These are phyloP conservation scores for Syzygium malaccense DNA, from an alignment of 441 rosid genomes.

Conservation along the genomic window DNA sequence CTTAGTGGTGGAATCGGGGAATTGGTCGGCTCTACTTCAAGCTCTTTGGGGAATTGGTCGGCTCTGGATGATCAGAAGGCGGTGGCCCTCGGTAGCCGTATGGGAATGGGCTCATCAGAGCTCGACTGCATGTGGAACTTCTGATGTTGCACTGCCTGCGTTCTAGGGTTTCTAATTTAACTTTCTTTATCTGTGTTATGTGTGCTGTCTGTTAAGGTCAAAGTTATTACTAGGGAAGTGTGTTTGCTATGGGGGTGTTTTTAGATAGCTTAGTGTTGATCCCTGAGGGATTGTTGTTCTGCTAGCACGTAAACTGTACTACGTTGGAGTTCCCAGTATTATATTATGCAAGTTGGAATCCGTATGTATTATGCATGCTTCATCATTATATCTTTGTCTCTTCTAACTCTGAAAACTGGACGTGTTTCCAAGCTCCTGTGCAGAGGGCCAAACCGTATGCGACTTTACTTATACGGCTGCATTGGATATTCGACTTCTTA, in stretches of 20 bases:
- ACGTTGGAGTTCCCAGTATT: not conserved
- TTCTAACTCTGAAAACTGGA: not conserved
- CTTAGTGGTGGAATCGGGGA: not conserved
- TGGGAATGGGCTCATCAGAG: constrained; percentile 36
- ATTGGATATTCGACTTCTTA: not conserved
- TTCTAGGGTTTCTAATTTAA: not conserved
- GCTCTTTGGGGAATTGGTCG: constrained; percentile 21
- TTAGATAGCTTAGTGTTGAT: not conserved
- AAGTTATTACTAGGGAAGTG: not conserved
- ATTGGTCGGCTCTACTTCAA: constrained; percentile 8
- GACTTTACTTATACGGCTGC: not conserved
- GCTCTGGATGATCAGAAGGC: constrained; percentile 20
- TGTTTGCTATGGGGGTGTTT: not conserved
- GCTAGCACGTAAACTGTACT: not conserved
- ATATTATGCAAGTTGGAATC: not conserved
- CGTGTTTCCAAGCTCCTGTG: not conserved
- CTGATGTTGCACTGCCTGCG: constrained; percentile 1
- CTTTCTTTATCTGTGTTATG: not conserved
- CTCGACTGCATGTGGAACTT: constrained; percentile 74
- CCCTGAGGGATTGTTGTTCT: not conserved
- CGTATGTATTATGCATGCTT: not conserved
- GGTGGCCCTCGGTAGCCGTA: constrained; percentile 20
- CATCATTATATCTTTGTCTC: not conserved
- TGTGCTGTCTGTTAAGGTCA: not conserved
- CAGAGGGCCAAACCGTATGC: not conserved